Base-by-base conservation (phyloP, 768 basidiomycete species). In the Crucibulum laeve region DNA sequence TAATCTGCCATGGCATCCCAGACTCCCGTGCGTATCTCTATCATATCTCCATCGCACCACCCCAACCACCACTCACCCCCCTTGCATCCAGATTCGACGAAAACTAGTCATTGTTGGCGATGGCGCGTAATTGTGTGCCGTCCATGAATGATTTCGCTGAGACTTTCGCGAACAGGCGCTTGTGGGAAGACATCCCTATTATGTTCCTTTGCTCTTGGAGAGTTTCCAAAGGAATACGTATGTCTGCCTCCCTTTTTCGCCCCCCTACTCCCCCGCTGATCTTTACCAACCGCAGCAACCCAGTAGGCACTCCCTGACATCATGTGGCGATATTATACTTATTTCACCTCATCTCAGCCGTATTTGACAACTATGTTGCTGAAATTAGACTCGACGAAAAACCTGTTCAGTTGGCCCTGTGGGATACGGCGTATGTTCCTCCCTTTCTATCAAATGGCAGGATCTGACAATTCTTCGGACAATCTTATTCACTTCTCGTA, bases 341-440 rank as follows among this genome's bases (percentile, higher is more conserved):
- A 49, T 52, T 30, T 25, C 40, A 47, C 42, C 40, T 50, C 43
- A n/a, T 46, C 48, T 28, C 63, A 94, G 93, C 93, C 52, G 87
- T 97, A 40, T 97, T 97, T 58, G 94, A 97, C 66, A 99, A 98
- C 60, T 97, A 95, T 67, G 95, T 98, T 51, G 95, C 96, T 37
- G 96, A 99, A 73, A 97, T 99, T 57, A 76, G 91, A 53, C 73
- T 99, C 42, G 96, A 99, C 65, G 93, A 93, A 52, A 98, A 98
- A 65, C 91, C 94, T 26, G 91, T 99, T 14, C 94, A 98, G 63
- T 68, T 98, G 46, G 95, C 96, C 32, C 68, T 98, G 34, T 98
- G 96, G 96, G 96, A 99, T 76, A 98, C 96, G 43, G 96, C 96
- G 94, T 96, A 63, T 65, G 90, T 84, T 38, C 42, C 28, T 45